Percentiles rank a stretch among this genome's conserved stretches.
Conservation (phyloP, 768 basidiomycete genomes). For the Tricholoma flavovirens region DNA sequence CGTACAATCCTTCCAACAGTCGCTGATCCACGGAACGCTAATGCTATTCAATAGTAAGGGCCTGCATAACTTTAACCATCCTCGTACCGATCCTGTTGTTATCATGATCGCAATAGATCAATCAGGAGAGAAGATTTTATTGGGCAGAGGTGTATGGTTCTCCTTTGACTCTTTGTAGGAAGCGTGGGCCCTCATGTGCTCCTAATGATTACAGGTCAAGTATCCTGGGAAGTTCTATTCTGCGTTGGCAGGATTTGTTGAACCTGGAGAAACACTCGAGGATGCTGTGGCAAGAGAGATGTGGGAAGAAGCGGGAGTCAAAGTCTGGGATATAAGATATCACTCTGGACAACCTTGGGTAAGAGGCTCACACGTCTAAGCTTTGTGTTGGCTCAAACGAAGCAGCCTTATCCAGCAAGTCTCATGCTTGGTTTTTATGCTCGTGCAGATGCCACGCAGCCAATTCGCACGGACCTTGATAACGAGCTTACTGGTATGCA, state of each 20-base stretch:
- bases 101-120: slow-evolving; percentile 86
- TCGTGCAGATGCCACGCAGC: slow-evolving; percentile 63
- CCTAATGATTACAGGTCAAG: slow-evolving; percentile 39
- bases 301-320: slow-evolving; percentile 95
- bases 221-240: slow-evolving; percentile 76
- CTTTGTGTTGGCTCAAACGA: neutral
- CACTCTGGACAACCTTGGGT: slow-evolving; percentile 89
- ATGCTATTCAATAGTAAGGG: slow-evolving; percentile 53
- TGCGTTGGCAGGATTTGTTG: slow-evolving; percentile 89
- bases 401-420: slow-evolving; percentile 83
- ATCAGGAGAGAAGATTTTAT: slow-evolving; percentile 73
- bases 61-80: slow-evolving; percentile 80
- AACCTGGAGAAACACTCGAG: slow-evolving; percentile 92
- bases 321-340: slow-evolving; percentile 76
- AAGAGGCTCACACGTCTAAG: slow-evolving; percentile 13
- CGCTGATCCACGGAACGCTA: neutral
- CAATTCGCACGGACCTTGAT: slow-evolving; percentile 82
- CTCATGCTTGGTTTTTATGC: slow-evolving; percentile 91
- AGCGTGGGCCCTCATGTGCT: neutral
- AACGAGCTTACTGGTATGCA: slow-evolving; percentile 86
- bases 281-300: slow-evolving; percentile 90
- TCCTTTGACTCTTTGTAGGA: neutral
- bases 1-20: slow-evolving; percentile 30
- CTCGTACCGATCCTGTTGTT: slow-evolving; percentile 82
- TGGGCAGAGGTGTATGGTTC: slow-evolving; percentile 74